Evolutionary conservation across 1,284 basidiomycete genomes (phyloP), one percentile per base, ranked within the genome.

Genomic region (Porogramme epimiltina): DNA sequence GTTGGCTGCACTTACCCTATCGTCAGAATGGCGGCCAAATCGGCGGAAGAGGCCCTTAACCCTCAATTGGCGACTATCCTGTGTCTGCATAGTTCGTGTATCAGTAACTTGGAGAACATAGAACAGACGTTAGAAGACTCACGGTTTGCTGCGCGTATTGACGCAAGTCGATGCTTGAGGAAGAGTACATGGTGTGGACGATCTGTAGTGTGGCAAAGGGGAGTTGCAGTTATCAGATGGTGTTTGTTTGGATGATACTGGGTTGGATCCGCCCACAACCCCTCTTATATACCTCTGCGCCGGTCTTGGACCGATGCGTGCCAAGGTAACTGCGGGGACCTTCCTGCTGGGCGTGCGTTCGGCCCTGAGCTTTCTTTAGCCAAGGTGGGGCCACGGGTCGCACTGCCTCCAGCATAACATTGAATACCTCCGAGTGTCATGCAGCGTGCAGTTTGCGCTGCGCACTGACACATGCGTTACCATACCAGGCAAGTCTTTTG

Each of bases 271-370:
- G 11, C n/a, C 19, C 3, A n/a, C 10, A 19, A 15, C 4, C 11
- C 33, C 22, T 18, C 24, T 49, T 39, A 49, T 49, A 49, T 49
- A 34, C 40, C 26, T 42, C 25, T 3, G 18, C n/a, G n/a, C 10
- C 34, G 5, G 8, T 24, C 23, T 38, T 25, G 2, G 4, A 1
- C 25, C 6, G 25, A 40, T 19, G 26, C 23, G 13, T 26, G 36
- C 49, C 49, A 50, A 50, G 49, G 11, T 19, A 38, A 20, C 49
- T 51, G 49, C 43, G 49, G 43, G 28, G 10, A 18, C 11, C 24
- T 45, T 36, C 42, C 25, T 8, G 23, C 26, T 22, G 36, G 36
- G 36, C 44, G 37, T 16, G 16, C 26, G 19, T 18, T 36, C 31
- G 39, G 18, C 38, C 19, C 25, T 20, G 38, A 4, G 16, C 42